phyloP scores from a whole-genome alignment of 495 filamentous ascomycete species.

The Cudoniella acicularis region DNA sequence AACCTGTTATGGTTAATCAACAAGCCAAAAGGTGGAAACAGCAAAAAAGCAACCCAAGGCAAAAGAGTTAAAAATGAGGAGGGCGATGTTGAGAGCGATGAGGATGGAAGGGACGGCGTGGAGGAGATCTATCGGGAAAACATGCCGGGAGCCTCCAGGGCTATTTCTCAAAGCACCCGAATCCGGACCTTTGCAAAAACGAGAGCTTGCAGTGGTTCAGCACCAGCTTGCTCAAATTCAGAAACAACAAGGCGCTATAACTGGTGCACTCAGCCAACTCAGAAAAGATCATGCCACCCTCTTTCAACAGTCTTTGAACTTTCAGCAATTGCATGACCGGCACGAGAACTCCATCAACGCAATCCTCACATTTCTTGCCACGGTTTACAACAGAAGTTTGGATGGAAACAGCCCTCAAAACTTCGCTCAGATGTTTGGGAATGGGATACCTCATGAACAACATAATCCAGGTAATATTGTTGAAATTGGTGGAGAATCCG shows the following conservation, averaged over 20 bases:
- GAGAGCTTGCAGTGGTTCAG: conserved; percentile 73
- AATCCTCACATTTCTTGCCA: conserved; percentile 93
- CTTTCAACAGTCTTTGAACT: conserved; percentile 83
- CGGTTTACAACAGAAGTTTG: conserved; percentile 78
- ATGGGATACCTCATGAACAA: conserved; percentile 56
- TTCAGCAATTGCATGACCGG: conserved; percentile 87
- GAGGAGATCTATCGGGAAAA: conserved; percentile 29
- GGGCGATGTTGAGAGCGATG: conserved; percentile 65
- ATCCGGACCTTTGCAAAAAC: conserved; percentile 58
- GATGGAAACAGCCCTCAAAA: conserved; percentile 55
- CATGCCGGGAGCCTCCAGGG: conserved; percentile 14
- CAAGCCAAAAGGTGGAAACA: conserved; percentile 74
- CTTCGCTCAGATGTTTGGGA: conserved; percentile 67
- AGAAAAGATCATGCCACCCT: conserved; percentile 83
- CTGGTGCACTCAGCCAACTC: conserved; percentile 69
- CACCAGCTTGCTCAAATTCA: conserved; percentile 77
- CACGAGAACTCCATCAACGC: conserved; percentile 98
- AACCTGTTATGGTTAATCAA: conserved; percentile 97
- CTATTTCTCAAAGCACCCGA: conserved; percentile 32
- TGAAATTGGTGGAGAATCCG: conserved; percentile 68
- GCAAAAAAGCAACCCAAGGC: conserved; percentile 41
- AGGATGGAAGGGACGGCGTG: conserved; percentile 51
- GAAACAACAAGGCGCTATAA: conserved; percentile 80
- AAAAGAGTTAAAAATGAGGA: conserved; percentile 67
- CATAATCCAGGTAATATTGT: conserved; percentile 66